These are phyloP conservation scores for Pugionium cornutum DNA, from an alignment of 345 rosid species.

Conservation along the genomic window DNA sequence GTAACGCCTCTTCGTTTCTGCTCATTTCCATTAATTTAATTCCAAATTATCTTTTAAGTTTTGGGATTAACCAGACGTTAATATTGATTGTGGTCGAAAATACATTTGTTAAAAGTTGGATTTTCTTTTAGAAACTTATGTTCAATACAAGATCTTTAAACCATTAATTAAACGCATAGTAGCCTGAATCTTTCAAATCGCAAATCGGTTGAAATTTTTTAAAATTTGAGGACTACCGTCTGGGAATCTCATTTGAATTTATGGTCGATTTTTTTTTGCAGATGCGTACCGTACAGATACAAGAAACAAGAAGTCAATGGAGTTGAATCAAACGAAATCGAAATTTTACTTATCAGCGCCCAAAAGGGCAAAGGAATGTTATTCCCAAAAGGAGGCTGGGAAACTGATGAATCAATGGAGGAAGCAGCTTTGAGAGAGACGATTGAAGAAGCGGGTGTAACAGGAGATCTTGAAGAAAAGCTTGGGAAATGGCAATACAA, in stretches of 20 bases:
- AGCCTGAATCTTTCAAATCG: not conserved
- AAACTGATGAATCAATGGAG: conserved; percentile 56
- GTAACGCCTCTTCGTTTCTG: not conserved
- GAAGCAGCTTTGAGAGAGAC: conserved; percentile 59
- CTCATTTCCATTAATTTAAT: not conserved
- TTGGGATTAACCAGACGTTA: not conserved
- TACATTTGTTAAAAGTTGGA: not conserved
- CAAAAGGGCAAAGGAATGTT: conserved; percentile 59
- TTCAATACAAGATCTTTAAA: not conserved
- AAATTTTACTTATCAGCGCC: conserved; percentile 56
- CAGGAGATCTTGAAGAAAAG: conserved; percentile 44
- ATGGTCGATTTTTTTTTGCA: conserved; percentile 31
- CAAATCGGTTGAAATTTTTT: not conserved
- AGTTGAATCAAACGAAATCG: conserved; percentile 31
- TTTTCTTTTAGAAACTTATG: not conserved
- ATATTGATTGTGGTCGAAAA: not conserved
- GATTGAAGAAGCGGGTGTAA: conserved; percentile 59
- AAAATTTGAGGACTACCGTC: not conserved
- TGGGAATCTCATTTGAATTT: conserved; percentile 15
- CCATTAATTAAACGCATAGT: not conserved
- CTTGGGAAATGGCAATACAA: conserved; percentile 57
- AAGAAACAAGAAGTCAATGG: conserved; percentile 34
- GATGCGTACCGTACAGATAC: conserved; percentile 66
- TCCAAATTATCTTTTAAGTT: not conserved
- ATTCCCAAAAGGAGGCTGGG: conserved; percentile 76